phyloP scores from a whole-genome alignment of 345 rosid species.

The Eucalyptus urophylla region DNA sequence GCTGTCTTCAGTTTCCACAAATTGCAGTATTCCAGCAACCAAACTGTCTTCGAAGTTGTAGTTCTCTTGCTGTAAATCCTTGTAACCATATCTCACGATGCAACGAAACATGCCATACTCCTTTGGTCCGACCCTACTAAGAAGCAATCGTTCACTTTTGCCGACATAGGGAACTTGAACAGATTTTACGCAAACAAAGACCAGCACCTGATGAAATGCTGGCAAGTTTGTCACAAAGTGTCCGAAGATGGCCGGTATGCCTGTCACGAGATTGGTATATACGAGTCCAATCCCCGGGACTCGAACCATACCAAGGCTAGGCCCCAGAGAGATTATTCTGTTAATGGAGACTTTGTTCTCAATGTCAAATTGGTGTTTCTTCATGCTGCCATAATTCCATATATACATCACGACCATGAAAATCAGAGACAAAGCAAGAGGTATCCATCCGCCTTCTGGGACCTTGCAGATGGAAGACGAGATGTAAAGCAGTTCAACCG shows the following conservation, averaged over 20 bases:
- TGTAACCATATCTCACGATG: conserved; percentile 79
- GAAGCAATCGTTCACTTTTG: conserved; percentile 51
- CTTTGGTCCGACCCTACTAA: conserved; percentile 62
- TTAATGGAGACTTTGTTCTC: conserved; percentile 77
- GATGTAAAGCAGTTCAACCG: conserved; percentile 56
- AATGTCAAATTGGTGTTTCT: conserved; percentile 63
- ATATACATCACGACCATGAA: conserved; percentile 55
- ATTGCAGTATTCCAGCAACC: conserved; percentile 34
- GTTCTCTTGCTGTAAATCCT: conserved; percentile 61
- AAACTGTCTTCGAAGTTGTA: conserved; percentile 54
- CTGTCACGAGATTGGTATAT: conserved; percentile 54
- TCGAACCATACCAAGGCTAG: conserved; percentile 77
- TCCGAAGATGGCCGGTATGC: conserved; percentile 77
- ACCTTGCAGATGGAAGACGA: conserved; percentile 55
- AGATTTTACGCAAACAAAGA: conserved; percentile 68
- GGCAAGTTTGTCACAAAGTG: conserved; percentile 82
- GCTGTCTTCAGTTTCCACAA: conserved; percentile 39
- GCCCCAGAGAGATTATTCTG: conserved; percentile 50
- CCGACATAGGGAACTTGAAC: conserved; percentile 67
- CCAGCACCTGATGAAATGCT: conserved; percentile 66
- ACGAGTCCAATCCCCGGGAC: conserved; percentile 82
- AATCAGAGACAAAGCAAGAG: conserved; percentile 42
- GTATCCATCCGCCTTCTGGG: conserved; percentile 79
- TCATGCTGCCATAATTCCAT: conserved; percentile 80
- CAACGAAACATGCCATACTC: conserved; percentile 78